phyloP scores from a whole-genome alignment of 2,329 filamentous ascomycete species.

The Botrytis fragariae region DNA sequence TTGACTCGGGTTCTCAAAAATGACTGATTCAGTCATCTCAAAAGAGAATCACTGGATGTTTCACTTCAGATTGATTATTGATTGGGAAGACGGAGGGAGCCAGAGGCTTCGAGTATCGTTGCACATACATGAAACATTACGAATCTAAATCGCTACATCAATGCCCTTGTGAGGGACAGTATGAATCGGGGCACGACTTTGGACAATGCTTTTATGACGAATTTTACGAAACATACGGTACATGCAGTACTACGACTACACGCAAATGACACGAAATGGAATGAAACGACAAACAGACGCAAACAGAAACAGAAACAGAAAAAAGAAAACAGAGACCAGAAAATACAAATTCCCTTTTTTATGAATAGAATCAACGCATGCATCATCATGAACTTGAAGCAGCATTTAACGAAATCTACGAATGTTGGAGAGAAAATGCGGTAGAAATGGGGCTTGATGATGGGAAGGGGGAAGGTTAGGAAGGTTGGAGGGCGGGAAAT shows the following conservation, averaged over 20 bases:
- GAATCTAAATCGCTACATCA: background rate
- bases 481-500: too few species aligned
- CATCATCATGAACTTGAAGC: background rate
- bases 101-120: slow-evolving; percentile 1
- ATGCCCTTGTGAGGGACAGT: background rate
- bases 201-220: background rate
- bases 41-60: background rate
- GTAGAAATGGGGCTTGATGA: background rate
- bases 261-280: background rate
- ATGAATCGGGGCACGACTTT: background rate
- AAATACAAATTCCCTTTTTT: background rate
- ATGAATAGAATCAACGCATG: background rate
- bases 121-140: background rate
- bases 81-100: background rate
- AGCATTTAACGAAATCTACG: background rate
- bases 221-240: background rate
- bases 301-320: background rate
- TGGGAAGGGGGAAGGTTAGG: background rate
- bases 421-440: background rate
- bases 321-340: background rate
- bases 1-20: background rate
- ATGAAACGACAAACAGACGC: background rate
- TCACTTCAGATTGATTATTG: background rate
- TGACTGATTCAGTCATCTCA: background rate
- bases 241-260: background rate